phyloP scores from a whole-genome alignment of 2,329 filamentous ascomycete genomes.

The Hortaea sp. region DNA sequence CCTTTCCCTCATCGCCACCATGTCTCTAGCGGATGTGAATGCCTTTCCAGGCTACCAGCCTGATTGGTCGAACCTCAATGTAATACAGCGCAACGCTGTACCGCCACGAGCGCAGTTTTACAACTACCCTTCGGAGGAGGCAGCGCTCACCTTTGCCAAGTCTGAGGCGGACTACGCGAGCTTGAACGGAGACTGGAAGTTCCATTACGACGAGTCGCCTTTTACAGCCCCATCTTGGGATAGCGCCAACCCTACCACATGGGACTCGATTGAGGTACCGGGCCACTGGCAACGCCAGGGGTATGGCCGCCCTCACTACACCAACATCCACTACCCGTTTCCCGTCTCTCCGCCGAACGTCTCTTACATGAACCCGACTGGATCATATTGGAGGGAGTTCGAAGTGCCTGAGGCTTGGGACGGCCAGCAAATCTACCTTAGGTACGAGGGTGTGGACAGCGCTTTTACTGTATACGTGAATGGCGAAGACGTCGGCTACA shows the following conservation, averaged over 20 bases:
- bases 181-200: constrained; percentile 24
- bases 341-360: constrained; percentile 45
- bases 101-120: neutral
- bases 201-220: constrained; percentile 27
- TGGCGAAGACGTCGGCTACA: constrained; percentile 53
- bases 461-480: constrained; percentile 63
- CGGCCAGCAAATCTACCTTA: constrained; percentile 48
- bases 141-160: neutral
- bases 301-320: constrained; percentile 58
- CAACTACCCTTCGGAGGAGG: neutral
- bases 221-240: constrained; percentile 25
- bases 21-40: too few species aligned
- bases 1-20: too few species aligned
- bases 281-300: constrained; percentile 60
- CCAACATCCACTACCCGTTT: constrained; percentile 55
- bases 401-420: constrained; percentile 37
- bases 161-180: neutral
- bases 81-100: constrained; percentile 40
- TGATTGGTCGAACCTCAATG: constrained; percentile 52
- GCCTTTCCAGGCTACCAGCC: constrained; percentile 22
- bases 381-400: constrained; percentile 51
- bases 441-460: constrained; percentile 64
- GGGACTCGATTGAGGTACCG: constrained; percentile 50
- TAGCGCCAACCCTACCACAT: constrained; percentile 29
- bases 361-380: constrained; percentile 45